These are phyloP conservation scores for Sporothrix globosa DNA, from an alignment of 2,329 filamentous ascomycete species.

Conservation along the genomic window DNA sequence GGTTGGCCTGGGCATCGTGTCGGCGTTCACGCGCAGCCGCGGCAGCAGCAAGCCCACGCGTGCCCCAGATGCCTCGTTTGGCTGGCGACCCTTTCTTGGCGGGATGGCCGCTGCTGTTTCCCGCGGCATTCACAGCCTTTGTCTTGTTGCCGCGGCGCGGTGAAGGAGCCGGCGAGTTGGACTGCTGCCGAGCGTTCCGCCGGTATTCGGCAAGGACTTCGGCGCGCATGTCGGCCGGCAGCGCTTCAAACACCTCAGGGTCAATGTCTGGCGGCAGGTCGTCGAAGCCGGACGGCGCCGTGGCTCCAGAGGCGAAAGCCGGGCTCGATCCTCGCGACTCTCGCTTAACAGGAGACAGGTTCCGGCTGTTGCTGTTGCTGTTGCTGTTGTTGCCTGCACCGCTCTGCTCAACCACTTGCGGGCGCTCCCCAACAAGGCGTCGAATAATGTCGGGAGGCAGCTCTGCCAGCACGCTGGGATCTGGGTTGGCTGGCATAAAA, in stretches of 20 bases:
- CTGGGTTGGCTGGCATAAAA: slow-evolving; percentile 80
- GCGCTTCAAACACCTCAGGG: slow-evolving; percentile 75
- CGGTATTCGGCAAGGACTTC: slow-evolving; percentile 78
- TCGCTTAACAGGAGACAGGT: slow-evolving; percentile 37
- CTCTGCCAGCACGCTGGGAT: slow-evolving; percentile 79
- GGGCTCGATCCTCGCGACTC: slow-evolving; percentile 46
- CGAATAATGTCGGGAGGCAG: slow-evolving; percentile 81
- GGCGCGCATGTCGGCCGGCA: slow-evolving; percentile 83
- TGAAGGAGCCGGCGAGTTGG: slow-evolving; percentile 59
- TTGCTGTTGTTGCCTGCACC: slow-evolving; percentile 20
- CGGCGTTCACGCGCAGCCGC: slow-evolving; percentile 50
- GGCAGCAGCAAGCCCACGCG: slow-evolving; percentile 23
- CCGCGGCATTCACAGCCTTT: background rate
- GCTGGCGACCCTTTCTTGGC: slow-evolving; percentile 25
- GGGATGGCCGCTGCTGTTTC: background rate
- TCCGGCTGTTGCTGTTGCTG: slow-evolving; percentile 35
- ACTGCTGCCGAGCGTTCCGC: slow-evolving; percentile 49
- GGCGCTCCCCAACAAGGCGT: slow-evolving; percentile 66
- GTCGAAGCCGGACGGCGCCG: slow-evolving; percentile 29
- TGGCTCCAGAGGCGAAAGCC: slow-evolving; percentile 28
- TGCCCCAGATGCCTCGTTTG: slow-evolving; percentile 32
- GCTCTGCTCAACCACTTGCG: background rate
- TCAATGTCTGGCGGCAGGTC: slow-evolving; percentile 77
- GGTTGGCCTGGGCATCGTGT: slow-evolving; percentile 58
- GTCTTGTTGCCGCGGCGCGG: slow-evolving; percentile 44